phyloP scores from a whole-genome alignment of 176 grass and related monocot genomes.

The Miscanthus lutarioriparius region DNA sequence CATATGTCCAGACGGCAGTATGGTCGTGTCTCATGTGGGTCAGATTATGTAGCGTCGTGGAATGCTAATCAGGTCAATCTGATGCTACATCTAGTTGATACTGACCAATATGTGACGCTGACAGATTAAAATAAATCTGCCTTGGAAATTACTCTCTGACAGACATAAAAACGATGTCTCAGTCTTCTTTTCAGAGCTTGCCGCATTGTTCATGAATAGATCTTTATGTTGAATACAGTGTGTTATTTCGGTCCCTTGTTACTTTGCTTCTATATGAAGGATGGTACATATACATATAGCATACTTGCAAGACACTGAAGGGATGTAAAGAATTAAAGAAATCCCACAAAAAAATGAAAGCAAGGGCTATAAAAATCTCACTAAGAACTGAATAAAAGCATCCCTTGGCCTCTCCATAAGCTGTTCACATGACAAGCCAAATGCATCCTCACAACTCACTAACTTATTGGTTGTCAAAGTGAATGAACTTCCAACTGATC shows the following conservation, averaged over 20 bases:
- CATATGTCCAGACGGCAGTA: neutral
- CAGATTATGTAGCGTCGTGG: neutral
- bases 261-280: conserved; percentile 27
- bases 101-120: conserved; percentile 3
- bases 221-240: neutral
- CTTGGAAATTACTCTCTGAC: neutral
- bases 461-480: neutral
- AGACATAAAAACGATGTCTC: neutral
- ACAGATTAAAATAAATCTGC: conserved; percentile 15
- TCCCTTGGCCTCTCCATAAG: neutral
- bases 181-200: neutral
- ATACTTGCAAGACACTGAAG: conserved; percentile 12
- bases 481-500: neutral
- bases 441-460: neutral
- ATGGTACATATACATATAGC: conserved; percentile 14
- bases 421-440: neutral
- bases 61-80: neutral
- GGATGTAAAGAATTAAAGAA: neutral
- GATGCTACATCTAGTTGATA: neutral
- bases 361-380: neutral
- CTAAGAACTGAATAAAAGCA: neutral
- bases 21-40: neutral
- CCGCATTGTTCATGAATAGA: neutral
- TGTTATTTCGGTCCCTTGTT: neutral
- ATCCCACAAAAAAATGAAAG: neutral